These are phyloP conservation scores for Millerozyma acaciae DNA, from an alignment of 805 yeast species.

Conservation along the genomic window DNA sequence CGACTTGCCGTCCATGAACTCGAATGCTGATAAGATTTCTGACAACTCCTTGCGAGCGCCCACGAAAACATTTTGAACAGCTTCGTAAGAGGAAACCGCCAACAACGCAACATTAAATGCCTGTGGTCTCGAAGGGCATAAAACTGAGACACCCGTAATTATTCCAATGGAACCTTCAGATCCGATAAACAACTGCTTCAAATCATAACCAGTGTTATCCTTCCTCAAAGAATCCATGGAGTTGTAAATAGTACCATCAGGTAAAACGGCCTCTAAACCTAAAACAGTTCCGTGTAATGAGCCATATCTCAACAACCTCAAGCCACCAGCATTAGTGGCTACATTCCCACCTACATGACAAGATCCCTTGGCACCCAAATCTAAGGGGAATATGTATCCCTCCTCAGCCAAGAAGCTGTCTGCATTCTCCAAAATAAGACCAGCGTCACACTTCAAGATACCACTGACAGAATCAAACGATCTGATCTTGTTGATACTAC, in stretches of 20 bases:
- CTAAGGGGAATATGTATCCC: conserved; percentile 91
- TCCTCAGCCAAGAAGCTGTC: conserved; percentile 71
- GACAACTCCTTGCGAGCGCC: conserved; percentile 74
- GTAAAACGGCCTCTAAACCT: conserved; percentile 89
- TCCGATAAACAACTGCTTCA: conserved; percentile 90
- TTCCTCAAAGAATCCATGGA: conserved; percentile 84
- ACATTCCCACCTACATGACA: conserved; percentile 95
- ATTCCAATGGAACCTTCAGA: conserved; percentile 91
- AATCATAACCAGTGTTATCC: conserved; percentile 93
- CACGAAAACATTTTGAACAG: conserved; percentile 78
- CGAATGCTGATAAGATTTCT: conserved; percentile 89
- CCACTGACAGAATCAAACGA: conserved; percentile 82
- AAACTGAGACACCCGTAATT: conserved; percentile 83
- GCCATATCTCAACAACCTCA: conserved; percentile 82
- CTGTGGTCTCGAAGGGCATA: conserved; percentile 86
- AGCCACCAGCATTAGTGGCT: conserved; percentile 96
- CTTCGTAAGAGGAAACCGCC: conserved; percentile 75
- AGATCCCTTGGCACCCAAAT: conserved; percentile 94
- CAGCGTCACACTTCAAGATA: conserved; percentile 84
- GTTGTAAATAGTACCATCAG: conserved; percentile 78
- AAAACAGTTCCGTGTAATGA: conserved; percentile 88
- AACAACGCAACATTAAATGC: conserved; percentile 85
- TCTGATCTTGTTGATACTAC: conserved; percentile 71
- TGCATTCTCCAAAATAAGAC: conserved; percentile 82
- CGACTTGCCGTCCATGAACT: conserved; percentile 80